Evolutionary conservation across 257 asterid genomes (phyloP), one percentile per base, ranked within the genome.

Genomic region (Nyctanthes arbortristis): DNA sequence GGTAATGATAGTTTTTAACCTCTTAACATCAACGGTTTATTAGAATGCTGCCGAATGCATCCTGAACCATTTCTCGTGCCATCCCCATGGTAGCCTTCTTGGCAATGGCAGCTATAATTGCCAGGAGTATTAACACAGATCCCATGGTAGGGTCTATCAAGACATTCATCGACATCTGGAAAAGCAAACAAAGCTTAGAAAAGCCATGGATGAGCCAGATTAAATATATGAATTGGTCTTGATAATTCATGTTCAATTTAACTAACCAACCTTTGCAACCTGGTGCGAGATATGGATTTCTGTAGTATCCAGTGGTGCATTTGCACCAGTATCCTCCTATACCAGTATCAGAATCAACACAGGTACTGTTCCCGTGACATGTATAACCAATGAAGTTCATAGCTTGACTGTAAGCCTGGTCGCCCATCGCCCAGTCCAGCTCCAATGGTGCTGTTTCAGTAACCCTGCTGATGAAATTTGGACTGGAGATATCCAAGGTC

Each of bases 231-330:
- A 35, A 12, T 35, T 35, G 40, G 10, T 8, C 10, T 12, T 35
- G 1, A 12, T 35, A 35, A 8, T 1, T 1, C 40, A 35, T 1
- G 7, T 35, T 1, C 7, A 35, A 35, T 5, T n/a, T n/a, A n/a
- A n/a, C n/a, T n/a, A 35, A 47, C 72, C 32, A 30, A 81, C 83
- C 80, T 77, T 64, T 73, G 62, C 85, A 81, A 57, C 85, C 83
- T 18, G 78, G 73, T 25, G 65, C 56, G 66, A 80, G 84, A 55
- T 80, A 80, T 3, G 81, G 84, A 57, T 80, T 80, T 31, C 85
- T 82, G 14, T 35, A 13, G 72, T 73, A 80, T 28, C 85, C 85
- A 5, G 1, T 11, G 0, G 74, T 61, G 69, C 85, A 80, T 28
- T 24, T 70, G 66, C 85, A 80, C 1, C 73, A 76, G 45, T 73